phyloP scores from a whole-genome alignment of 1,139 yeast species.

The Meyerozyma smithsonii region DNA sequence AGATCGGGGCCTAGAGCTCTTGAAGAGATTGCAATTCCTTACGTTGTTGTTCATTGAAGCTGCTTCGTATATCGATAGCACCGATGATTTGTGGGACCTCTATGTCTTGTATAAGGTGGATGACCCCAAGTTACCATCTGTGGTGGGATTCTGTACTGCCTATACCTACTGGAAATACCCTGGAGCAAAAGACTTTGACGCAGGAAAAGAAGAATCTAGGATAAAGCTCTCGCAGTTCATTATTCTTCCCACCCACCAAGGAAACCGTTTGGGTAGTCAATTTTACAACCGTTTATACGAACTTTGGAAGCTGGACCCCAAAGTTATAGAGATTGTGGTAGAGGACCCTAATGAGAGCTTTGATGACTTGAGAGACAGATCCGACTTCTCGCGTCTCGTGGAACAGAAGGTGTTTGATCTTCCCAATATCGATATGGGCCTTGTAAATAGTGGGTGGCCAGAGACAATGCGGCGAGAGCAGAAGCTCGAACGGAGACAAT shows the following conservation, averaged over 20 bases:
- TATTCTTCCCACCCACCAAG: conserved; percentile 76
- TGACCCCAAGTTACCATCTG: conserved; percentile 30
- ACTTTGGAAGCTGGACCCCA: conserved; percentile 48
- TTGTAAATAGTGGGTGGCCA: conserved; percentile 42
- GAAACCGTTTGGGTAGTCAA: conserved; percentile 62
- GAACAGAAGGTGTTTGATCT: conserved; percentile 16
- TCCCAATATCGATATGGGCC: conserved; percentile 16
- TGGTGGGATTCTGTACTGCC: conserved; percentile 79
- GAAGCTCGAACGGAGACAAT: conserved; percentile 77
- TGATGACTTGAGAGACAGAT: conserved; percentile 84
- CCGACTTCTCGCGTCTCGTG: conserved; percentile 58
- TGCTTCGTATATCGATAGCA: conserved; percentile 78
- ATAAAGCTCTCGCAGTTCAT: conserved; percentile 86
- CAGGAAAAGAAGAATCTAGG: conserved; percentile 39
- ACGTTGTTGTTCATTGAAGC: conserved; percentile 88
- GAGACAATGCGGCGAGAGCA: conserved; percentile 27
- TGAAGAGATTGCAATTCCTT: conserved; percentile 70
- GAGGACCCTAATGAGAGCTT: conserved; percentile 95
- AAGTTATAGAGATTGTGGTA: conserved; percentile 73
- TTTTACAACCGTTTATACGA: conserved; percentile 56
- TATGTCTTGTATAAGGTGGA: conserved; percentile 47
- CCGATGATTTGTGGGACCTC: conserved; percentile 71
- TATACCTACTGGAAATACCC: conserved; percentile 81
- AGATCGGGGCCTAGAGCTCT: conserved; percentile 47
- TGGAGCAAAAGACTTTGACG: conserved; percentile 54